A percentile compares a stretch with the other conserved stretches of the same genome.
These are phyloP conservation scores for Fragaria vesca DNA, from an alignment of 306 rosid genomes.

Conservation along the genomic window DNA sequence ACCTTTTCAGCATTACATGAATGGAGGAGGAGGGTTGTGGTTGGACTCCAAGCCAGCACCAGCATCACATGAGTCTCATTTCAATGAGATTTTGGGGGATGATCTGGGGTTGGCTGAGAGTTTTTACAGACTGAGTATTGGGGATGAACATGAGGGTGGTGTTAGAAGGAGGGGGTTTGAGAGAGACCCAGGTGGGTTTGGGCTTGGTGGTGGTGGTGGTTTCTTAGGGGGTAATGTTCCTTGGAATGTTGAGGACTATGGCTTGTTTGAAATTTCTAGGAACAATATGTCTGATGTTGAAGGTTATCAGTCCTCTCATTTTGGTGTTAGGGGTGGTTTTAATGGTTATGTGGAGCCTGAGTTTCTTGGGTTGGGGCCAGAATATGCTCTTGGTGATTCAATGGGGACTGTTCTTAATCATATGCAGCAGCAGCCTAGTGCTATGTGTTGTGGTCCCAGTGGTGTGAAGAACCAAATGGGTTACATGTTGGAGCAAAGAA, in stretches of 20 bases:
- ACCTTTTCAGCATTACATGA: slow-evolving; percentile 15
- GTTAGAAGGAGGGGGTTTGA: slow-evolving; percentile 23
- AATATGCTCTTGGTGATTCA: slow-evolving; percentile 25
- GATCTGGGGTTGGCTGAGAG: slow-evolving; percentile 36
- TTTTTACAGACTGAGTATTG: slow-evolving; percentile 35
- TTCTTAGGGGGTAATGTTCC: slow-evolving; percentile 28
- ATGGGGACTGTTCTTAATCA: slow-evolving; percentile 23
- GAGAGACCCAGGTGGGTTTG: slow-evolving; percentile 19
- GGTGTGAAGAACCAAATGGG: slow-evolving; percentile 26
- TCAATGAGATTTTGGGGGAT: slow-evolving; percentile 20
- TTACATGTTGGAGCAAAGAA: slow-evolving; percentile 23
- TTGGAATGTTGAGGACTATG: slow-evolving; percentile 27
- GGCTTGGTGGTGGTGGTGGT: slow-evolving; percentile 17
- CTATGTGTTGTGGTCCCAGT: slow-evolving; percentile 24
- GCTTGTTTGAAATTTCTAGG: slow-evolving; percentile 14
- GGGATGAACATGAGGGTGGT: slow-evolving; percentile 29
- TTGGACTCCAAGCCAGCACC: slow-evolving; percentile 7
- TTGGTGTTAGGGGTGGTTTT: slow-evolving; percentile 24
- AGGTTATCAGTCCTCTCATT: slow-evolving; percentile 16
- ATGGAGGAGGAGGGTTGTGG: slow-evolving; percentile 9
- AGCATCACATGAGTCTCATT: neutral
- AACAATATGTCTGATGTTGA: slow-evolving; percentile 13
- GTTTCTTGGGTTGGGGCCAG: slow-evolving; percentile 15
- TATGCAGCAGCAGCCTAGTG: slow-evolving; percentile 24
- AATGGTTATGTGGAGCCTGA: slow-evolving; percentile 16